Percentiles rank a stretch among this genome's conserved stretches.
phyloP scores from a whole-genome alignment of 1,284 basidiomycete species.

The Trametes pubescens region DNA sequence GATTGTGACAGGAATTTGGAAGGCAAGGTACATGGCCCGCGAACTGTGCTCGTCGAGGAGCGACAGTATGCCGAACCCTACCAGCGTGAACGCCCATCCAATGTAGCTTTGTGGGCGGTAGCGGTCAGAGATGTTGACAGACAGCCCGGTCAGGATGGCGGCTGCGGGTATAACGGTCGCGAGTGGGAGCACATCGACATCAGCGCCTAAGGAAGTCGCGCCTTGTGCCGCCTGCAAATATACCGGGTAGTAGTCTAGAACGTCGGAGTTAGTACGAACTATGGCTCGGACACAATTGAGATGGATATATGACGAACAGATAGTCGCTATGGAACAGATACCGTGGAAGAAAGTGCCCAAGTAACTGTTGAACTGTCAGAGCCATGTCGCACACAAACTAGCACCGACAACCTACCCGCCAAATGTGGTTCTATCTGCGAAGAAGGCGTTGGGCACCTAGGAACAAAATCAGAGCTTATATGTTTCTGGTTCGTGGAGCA shows the following conservation, averaged over 20 bases:
- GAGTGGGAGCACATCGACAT: conserved; percentile 49
- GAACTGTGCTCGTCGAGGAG: conserved; percentile 46
- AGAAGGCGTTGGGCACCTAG: conserved; percentile 40
- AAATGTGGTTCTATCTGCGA: conserved; percentile 42
- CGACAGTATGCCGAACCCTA: conserved; percentile 48
- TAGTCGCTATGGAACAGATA: conserved; percentile 1
- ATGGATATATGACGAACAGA: conserved; percentile 11
- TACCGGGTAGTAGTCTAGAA: conserved; percentile 39
- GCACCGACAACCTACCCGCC: conserved; percentile 36
- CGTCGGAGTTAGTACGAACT: neutral
- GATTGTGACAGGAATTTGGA: conserved; percentile 41
- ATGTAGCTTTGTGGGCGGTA: conserved; percentile 48
- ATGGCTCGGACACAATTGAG: too few species aligned
- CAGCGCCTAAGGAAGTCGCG: conserved; percentile 50
- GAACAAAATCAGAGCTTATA: neutral
- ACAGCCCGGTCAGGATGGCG: conserved; percentile 40
- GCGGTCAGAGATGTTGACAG: conserved; percentile 37
- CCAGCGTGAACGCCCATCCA: conserved; percentile 49
- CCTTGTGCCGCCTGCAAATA: conserved; percentile 57
- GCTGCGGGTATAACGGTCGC: conserved; percentile 38
- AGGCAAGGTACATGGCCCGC: conserved; percentile 42
- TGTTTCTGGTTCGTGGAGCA: neutral
- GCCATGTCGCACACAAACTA: neutral
- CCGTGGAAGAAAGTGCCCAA: conserved; percentile 32
- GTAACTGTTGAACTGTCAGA: conserved; percentile 27